Percentiles rank a stretch among this genome's conserved stretches.
These are phyloP conservation scores for Rutstroemia sp. DNA, from an alignment of 2,329 filamentous ascomycete species.

Conservation along the genomic window DNA sequence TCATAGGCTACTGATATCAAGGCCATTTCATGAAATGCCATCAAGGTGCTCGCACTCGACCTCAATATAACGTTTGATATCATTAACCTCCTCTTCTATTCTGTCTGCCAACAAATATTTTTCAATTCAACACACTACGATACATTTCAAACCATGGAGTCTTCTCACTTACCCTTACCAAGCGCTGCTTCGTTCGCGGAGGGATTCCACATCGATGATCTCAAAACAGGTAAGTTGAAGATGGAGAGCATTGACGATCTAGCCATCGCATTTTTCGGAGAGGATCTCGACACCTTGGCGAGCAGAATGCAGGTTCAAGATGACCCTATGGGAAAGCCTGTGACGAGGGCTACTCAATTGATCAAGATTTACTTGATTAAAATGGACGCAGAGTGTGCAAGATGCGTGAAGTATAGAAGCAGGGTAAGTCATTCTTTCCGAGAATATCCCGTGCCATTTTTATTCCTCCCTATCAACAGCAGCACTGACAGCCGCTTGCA, in stretches of 20 bases:
- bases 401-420: constrained; percentile 16
- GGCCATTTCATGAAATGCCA: no score
- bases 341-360: constrained; percentile 6
- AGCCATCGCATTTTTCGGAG: not conserved
- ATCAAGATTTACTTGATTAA: constrained; percentile 17
- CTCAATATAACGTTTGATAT: not conserved
- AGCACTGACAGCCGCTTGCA: not conserved
- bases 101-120: not conserved
- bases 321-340: not conserved
- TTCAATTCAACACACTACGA: not conserved
- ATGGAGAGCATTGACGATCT: not conserved
- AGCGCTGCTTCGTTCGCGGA: not conserved
- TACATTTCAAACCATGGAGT: not conserved
- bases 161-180: not conserved
- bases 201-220: not conserved
- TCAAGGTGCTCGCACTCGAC: not conserved
- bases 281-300: not conserved
- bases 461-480: not conserved
- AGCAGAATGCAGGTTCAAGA: not conserved
- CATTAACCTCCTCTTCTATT: not conserved
- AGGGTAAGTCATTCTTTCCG: constrained; percentile 9
- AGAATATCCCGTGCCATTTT: not conserved
- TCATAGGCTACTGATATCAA: no score
- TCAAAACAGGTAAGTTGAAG: not conserved
- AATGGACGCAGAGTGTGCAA: constrained; percentile 14